These are phyloP conservation scores for Candida boidinii DNA, from an alignment of 805 yeast species.

Conservation along the genomic window DNA sequence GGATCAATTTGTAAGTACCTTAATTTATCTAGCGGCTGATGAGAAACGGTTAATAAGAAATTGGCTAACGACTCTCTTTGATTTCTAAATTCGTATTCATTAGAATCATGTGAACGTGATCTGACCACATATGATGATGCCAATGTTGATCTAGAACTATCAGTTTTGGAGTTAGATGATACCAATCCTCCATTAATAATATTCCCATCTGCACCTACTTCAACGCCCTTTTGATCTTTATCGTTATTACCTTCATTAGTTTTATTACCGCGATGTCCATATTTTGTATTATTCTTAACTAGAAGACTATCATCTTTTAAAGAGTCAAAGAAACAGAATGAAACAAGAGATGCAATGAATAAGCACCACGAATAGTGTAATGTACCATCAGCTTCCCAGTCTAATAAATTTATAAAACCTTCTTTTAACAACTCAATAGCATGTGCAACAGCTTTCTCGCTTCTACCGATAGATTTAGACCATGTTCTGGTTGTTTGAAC, in stretches of 20 bases:
- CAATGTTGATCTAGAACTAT: no score
- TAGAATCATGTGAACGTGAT: not conserved
- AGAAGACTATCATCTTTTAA: no score
- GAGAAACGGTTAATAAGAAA: slow-evolving; percentile 2
- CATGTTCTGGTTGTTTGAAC: slow-evolving; percentile 3
- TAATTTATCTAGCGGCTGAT: slow-evolving; percentile 2
- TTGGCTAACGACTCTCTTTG: slow-evolving; percentile 3
- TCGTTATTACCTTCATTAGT: no score
- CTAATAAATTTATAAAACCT: slow-evolving; percentile 8
- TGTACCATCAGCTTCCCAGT: slow-evolving; percentile 14
- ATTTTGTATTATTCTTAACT: no score
- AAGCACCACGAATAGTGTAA: slow-evolving; percentile 13
- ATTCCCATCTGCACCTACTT: no score
- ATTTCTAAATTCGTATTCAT: not conserved
- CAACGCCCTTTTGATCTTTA: no score
- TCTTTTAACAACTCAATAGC: slow-evolving; percentile 8
- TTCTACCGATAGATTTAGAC: slow-evolving; percentile 3
- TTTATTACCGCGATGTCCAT: no score
- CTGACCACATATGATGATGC: not conserved
- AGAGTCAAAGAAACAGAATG: slow-evolving; percentile 7
- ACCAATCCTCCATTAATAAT: no score
- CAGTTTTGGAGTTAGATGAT: no score
- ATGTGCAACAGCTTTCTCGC: slow-evolving; percentile 9
- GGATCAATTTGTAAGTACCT: slow-evolving; percentile 3
- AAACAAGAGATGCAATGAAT: slow-evolving; percentile 8